Evolutionary conservation across 768 basidiomycete species (phyloP), one percentile per base, ranked within the genome.

Genomic region (Leccinum arenicola): DNA sequence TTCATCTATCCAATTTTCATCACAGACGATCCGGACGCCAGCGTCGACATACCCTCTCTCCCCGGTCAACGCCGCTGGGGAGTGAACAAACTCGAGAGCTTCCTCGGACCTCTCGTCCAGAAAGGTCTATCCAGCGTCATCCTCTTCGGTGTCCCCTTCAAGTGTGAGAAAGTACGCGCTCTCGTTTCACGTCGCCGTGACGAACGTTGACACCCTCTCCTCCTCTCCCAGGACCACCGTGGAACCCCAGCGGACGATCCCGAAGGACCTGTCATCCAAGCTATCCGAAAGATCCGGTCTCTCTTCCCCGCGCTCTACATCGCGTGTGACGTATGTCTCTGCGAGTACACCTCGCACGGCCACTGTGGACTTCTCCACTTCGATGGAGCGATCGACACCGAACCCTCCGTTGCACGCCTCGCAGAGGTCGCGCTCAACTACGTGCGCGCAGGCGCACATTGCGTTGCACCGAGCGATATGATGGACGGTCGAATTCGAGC

Each of bases 1-100:
- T 82, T 99, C 74, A 98, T 98, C 91, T 99, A 98, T 74, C 97
- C 97, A 7, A 95, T 99, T 68, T 98, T 99, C 73, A 90, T 98
- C 67, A 94, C 95, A 17, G 96, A 98, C 74, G 93, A 98, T 59
- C 88, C 93, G 2, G 82, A 94, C 59, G 92, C 93, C 7, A 83
- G 84, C 71, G 86, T 88, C 52, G 81, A 84, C 60, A 95, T 98
- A 64, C 68, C 82, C 0, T 80, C 85, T 21, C 78, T 98, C 9
- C 95, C 95, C 6, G 91, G 88, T 6, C 95, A 98, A 71, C 83
- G 88, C 55, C 77, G 95, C 50, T 98, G 97, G 97, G 97, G 97
- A 10, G 77, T 99, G n/a, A 92, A 98, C 76, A 85, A 83, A 62
- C 82, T 99, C n/a, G 84, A 92, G 60, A 87, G 73, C 23, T 97